phyloP scores from a whole-genome alignment of 352 stramenopile species.

The Globisporangium splendens region DNA sequence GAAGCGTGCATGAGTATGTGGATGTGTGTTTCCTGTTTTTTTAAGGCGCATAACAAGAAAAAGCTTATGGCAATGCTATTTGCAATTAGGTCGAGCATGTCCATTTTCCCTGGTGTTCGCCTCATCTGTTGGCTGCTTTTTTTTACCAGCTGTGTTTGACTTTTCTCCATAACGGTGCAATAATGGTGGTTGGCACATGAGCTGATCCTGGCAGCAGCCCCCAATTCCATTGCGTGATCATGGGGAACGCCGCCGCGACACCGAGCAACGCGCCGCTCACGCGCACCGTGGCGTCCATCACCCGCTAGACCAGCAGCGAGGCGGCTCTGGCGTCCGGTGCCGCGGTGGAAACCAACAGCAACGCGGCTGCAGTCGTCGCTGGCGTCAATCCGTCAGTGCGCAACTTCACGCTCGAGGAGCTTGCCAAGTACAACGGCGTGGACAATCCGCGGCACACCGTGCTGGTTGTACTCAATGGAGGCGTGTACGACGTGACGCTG shows the following conservation, averaged over 20 bases:
- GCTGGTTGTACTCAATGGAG: constrained; percentile 85
- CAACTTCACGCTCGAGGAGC: constrained; percentile 78
- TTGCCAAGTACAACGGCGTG: constrained; percentile 82
- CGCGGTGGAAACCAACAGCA: background rate
- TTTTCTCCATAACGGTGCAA: too few relatives aligned
- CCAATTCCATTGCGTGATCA: background rate
- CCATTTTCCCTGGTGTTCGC: too few relatives aligned
- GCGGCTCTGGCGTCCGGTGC: background rate
- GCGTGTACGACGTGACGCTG: constrained; percentile 93
- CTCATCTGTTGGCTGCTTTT: too few relatives aligned
- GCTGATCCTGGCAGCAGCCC: too few relatives aligned
- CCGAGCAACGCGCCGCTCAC: background rate
- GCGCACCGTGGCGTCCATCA: background rate
- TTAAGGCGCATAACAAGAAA: too few relatives aligned
- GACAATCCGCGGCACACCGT: constrained; percentile 75
- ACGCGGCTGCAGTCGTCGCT: background rate
- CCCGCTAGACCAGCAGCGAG: constrained; percentile 3
- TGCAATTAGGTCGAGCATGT: too few relatives aligned
- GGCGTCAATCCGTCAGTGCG: constrained; percentile 15
- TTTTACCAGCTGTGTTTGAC: too few relatives aligned
- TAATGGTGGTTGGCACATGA: too few relatives aligned
- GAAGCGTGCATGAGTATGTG: background rate
- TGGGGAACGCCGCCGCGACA: background rate
- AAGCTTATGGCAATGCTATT: too few relatives aligned
- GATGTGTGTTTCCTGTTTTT: background rate